Evolutionary conservation across 805 yeast genomes (phyloP), one percentile per base, ranked within the genome.

Genomic region (Ogataea polymorpha): DNA sequence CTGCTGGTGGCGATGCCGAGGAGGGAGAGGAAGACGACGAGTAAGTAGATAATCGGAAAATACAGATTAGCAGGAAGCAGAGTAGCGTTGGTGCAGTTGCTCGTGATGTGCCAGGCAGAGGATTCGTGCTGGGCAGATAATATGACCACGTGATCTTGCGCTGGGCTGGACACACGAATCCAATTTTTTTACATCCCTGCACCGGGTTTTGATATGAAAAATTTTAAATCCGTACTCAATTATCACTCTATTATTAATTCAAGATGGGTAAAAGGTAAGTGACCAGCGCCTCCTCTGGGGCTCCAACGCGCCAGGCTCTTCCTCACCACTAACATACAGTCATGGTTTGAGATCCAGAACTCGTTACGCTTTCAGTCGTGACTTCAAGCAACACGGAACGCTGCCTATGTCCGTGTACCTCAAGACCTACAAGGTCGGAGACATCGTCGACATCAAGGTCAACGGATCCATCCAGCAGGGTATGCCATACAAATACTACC

Each of bases 291-390:
- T 53, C 98, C 98, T 84, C 89, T 87, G 83, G 89, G 98, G 89
- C 87, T 96, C 66, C 93, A 97, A 79, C 8, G 20, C n/a, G 14
- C 35, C 30, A 7, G 17, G 8, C 9, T 9, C 10, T 15, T 15
- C 13, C 27, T n/a, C 7, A 13, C 8, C 16, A 33, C 42, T 39
- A 39, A 39, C 42, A 41, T 43, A 53, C 56, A 79, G 89, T 75
- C 96, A 88, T 80, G 99, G 99, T 85, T 90, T 88, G 84, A 90
- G 99, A 90, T 89, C 97, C 67, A 93, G 99, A 80, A 91, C 99
- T 79, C 96, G 99, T 79, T 93, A 93, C 90, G 95, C 95, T 80
- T 93, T 93, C 95, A 87, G 89, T 77, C 93, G 99, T 78, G 98
- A 91, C 84, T 93, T 85, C 90, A 90, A 86, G 83, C 82, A 82